These are phyloP conservation scores for Mycosphaerelloides madeirae DNA, from an alignment of 2,329 filamentous ascomycete genomes.

Conservation along the genomic window DNA sequence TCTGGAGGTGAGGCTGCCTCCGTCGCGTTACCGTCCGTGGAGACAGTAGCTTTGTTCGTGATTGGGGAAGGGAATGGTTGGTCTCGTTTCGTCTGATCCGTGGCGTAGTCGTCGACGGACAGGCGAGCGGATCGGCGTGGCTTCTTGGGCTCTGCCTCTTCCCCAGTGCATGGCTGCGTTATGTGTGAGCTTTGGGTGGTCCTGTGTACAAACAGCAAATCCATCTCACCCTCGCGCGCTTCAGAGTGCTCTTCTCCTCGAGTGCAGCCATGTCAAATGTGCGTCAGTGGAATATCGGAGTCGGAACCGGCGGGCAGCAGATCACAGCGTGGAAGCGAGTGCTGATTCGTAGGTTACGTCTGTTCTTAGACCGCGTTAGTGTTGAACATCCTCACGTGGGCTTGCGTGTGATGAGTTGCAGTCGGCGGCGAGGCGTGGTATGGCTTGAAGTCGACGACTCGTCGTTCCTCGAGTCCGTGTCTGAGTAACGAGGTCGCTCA, in stretches of 20 bases:
- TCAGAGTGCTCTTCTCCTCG: conserved; percentile 74
- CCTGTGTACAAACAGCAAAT: too few relatives aligned
- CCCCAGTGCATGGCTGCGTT: conserved; percentile 60
- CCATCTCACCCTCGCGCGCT: conserved; percentile 68
- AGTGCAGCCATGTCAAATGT: conserved; percentile 25
- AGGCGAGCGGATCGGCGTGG: conserved; percentile 72
- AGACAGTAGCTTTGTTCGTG: conserved; percentile 62
- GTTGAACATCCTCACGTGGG: too few relatives aligned
- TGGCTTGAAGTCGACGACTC: too few relatives aligned
- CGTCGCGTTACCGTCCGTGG: conserved; percentile 65
- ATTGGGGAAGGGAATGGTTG: conserved; percentile 75
- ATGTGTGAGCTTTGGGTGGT: conserved; percentile 20
- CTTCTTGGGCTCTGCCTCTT: conserved; percentile 73
- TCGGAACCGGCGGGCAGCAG: too few relatives aligned
- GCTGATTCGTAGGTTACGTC: too few relatives aligned
- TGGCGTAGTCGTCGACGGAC: conserved; percentile 31
- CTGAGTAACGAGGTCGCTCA: too few relatives aligned
- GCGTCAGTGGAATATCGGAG: not conserved
- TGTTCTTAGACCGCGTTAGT: too few relatives aligned
- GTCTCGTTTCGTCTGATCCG: conserved; percentile 46
- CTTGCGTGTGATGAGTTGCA: too few relatives aligned
- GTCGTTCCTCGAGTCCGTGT: too few relatives aligned
- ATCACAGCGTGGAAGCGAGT: too few relatives aligned
- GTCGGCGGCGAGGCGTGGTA: too few relatives aligned
- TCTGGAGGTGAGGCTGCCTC: conserved; percentile 59